A percentile compares a stretch with the other conserved stretches of the same genome.
These are phyloP conservation scores for Deinandra increscens DNA, from an alignment of 129 eudicot species.

Conservation along the genomic window DNA sequence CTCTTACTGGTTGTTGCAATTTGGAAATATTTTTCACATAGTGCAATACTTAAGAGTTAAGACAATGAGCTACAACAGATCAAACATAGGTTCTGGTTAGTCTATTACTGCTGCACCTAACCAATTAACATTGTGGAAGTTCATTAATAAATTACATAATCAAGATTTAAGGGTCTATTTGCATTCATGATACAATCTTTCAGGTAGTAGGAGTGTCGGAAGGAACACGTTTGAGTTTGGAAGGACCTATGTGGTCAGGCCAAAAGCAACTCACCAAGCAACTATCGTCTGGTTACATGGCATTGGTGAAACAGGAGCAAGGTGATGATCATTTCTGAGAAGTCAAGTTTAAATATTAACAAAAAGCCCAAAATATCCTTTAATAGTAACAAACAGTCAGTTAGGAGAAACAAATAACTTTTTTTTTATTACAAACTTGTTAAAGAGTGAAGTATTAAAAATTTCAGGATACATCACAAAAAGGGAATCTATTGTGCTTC, in stretches of 20 bases:
- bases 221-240: slow-evolving; percentile 53
- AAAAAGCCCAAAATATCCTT: slow-evolving; percentile 20
- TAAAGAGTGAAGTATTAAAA: too few relatives aligned
- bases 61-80: slow-evolving; percentile 65
- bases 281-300: slow-evolving; percentile 92
- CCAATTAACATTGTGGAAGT: neutral
- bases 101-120: slow-evolving; percentile 12
- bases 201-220: slow-evolving; percentile 54
- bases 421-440: too few relatives aligned
- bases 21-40: slow-evolving; percentile 13
- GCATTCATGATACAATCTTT: slow-evolving; percentile 14
- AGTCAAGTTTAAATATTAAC: slow-evolving; percentile 6
- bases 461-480: too few relatives aligned
- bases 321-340: slow-evolving; percentile 52
- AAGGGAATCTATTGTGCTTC: too few relatives aligned
- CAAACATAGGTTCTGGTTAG: slow-evolving; percentile 58
- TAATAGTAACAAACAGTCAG: neutral
- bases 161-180: too few relatives aligned
- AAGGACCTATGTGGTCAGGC: slow-evolving; percentile 83
- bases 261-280: slow-evolving; percentile 77
- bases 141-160: too few relatives aligned
- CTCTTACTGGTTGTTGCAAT: slow-evolving; percentile 24
- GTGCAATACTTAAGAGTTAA: slow-evolving; percentile 23
- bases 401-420: too few relatives aligned
- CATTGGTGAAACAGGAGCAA: slow-evolving; percentile 74